Evolutionary conservation across 768 basidiomycete genomes (phyloP).

Genomic region (Roridomyces roridus): DNA sequence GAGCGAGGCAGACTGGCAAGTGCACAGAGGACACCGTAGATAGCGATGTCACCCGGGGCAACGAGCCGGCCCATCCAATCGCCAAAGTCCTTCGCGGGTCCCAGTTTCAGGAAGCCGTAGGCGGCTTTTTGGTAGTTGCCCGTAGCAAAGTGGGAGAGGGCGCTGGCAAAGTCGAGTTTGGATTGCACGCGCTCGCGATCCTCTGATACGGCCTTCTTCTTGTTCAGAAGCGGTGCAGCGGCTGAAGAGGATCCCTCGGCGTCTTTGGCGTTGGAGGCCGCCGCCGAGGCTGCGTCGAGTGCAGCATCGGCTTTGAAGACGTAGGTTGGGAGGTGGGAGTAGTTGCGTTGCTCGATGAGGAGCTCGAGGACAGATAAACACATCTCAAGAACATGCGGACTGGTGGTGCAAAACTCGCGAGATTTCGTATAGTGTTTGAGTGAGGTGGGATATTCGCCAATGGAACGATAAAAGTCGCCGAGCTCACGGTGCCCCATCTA

Average conservation of each 20-base stretch:
- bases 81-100: constrained; percentile 67
- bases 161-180: constrained; percentile 83
- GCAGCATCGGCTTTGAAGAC: constrained; percentile 96
- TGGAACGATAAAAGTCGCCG: constrained; percentile 75
- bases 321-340: constrained; percentile 88
- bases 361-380: constrained; percentile 87
- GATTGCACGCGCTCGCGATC: constrained; percentile 75
- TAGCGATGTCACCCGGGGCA: constrained; percentile 82
- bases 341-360: constrained; percentile 85
- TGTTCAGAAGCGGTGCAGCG: constrained; percentile 21
- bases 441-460: constrained; percentile 74
- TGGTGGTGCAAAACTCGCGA: constrained; percentile 91
- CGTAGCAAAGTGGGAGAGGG: constrained; percentile 74
- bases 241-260: constrained; percentile 13
- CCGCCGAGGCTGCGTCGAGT: constrained; percentile 63
- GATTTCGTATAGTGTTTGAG: constrained; percentile 89
- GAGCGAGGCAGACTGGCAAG: constrained; percentile 78
- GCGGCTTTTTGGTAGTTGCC: constrained; percentile 85
- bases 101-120: constrained; percentile 69
- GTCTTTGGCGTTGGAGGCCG: constrained; percentile 35
- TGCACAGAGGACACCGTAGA: constrained; percentile 85
- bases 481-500: constrained; percentile 94
- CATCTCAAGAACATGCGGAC: constrained; percentile 93
- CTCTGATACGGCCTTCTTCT: constrained; percentile 53
- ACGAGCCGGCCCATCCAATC: constrained; percentile 86